Evolutionary conservation across 2,329 filamentous ascomycete species (phyloP).

Genomic region (Fonsecaea pedrosoi): DNA sequence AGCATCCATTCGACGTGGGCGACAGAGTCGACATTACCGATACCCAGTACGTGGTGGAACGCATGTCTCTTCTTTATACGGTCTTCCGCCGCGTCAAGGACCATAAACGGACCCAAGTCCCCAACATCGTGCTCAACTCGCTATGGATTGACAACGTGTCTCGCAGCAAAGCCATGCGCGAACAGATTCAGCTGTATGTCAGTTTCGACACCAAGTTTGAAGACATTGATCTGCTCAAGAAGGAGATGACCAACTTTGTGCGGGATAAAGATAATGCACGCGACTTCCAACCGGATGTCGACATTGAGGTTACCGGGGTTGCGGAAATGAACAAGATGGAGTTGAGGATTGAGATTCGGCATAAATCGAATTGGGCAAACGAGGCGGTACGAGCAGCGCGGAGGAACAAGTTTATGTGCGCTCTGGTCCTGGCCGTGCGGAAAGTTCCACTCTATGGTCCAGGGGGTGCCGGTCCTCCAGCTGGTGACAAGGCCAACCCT

Average conservation of each 20-base stretch:
- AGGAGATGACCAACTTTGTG: slow-evolving; percentile 86
- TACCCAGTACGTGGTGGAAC: slow-evolving; percentile 80
- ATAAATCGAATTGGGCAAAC: slow-evolving; percentile 94
- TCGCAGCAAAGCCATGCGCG: slow-evolving; percentile 89
- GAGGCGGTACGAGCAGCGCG: slow-evolving; percentile 79
- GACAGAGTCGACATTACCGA: slow-evolving; percentile 83
- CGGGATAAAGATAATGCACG: slow-evolving; percentile 81
- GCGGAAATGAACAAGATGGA: slow-evolving; percentile 87
- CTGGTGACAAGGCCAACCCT: slow-evolving; percentile 72
- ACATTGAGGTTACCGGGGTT: slow-evolving; percentile 77
- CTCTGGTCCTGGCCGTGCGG: slow-evolving; percentile 81
- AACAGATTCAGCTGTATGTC: slow-evolving; percentile 78
- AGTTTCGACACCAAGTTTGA: slow-evolving; percentile 87
- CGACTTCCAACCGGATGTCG: slow-evolving; percentile 87
- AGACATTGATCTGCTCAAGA: slow-evolving; percentile 82
- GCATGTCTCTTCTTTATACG: slow-evolving; percentile 91
- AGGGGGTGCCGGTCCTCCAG: slow-evolving; percentile 71
- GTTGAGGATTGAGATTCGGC: slow-evolving; percentile 81
- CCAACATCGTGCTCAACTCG: slow-evolving; percentile 89
- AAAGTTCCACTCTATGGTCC: slow-evolving; percentile 86
- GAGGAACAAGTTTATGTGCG: slow-evolving; percentile 96
- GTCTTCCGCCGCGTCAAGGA: slow-evolving; percentile 85
- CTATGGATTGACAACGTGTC: slow-evolving; percentile 96
- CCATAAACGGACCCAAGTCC: slow-evolving; percentile 80
- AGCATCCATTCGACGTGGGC: slow-evolving; percentile 95